phyloP scores from a whole-genome alignment of 805 yeast genomes.

The Metschnikowia continentalis region DNA sequence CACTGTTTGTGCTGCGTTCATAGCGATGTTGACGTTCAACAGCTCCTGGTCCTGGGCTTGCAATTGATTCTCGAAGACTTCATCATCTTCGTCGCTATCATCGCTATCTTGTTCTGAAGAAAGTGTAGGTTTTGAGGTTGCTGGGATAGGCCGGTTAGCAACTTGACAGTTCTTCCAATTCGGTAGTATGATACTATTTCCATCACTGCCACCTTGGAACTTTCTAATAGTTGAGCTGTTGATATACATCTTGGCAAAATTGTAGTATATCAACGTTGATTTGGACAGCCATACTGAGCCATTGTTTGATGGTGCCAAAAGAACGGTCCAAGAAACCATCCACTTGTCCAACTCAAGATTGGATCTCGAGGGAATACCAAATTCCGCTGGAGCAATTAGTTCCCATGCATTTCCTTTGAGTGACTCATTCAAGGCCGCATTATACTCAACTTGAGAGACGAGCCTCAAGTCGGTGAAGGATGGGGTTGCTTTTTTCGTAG shows the following conservation, averaged over 20 bases:
- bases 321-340: constrained; percentile 79
- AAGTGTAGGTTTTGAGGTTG: not conserved
- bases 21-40: constrained; percentile 47
- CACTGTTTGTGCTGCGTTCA: constrained; percentile 60
- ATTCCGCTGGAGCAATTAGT: constrained; percentile 51
- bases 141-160: not conserved
- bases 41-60: constrained; percentile 29
- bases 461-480: constrained; percentile 48
- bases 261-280: constrained; percentile 64
- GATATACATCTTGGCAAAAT: constrained; percentile 72
- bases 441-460: constrained; percentile 65
- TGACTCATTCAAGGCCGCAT: constrained; percentile 57
- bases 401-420: constrained; percentile 61
- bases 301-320: constrained; percentile 56
- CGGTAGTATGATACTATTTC: constrained; percentile 25
- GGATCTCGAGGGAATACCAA: constrained; percentile 66
- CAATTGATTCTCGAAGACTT: constrained; percentile 19
- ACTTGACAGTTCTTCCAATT: constrained; percentile 24
- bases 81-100: constrained; percentile 17
- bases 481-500: not conserved
- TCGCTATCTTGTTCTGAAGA: constrained; percentile 11
- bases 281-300: constrained; percentile 62
- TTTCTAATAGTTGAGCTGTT: constrained; percentile 50
- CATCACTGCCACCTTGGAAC: constrained; percentile 30
- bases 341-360: constrained; percentile 67